Evolutionary conservation across 2,329 filamentous ascomycete genomes (phyloP).

Genomic region (Paraconiothyrium brasiliense): DNA sequence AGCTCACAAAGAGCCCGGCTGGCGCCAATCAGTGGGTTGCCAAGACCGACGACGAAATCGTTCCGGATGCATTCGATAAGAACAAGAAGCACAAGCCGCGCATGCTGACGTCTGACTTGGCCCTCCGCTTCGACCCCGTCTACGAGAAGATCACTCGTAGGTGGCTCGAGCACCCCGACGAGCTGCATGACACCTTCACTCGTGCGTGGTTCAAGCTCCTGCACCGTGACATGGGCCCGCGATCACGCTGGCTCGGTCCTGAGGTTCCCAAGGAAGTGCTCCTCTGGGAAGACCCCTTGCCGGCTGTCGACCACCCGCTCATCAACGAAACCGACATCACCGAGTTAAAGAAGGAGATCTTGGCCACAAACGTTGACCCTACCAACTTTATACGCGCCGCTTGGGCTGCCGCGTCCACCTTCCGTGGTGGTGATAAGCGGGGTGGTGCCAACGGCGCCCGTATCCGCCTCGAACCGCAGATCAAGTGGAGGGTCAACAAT

Average conservation of each 20-base stretch:
- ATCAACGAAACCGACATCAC: conserved; percentile 71
- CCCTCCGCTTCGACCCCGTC: conserved; percentile 74
- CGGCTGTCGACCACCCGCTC: conserved; percentile 64
- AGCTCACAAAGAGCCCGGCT: conserved; percentile 76
- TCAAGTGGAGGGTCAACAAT: conserved; percentile 79
- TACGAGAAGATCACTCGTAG: conserved; percentile 80
- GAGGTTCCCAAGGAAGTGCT: conserved; percentile 75
- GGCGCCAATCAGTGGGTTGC: conserved; percentile 82
- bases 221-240: conserved; percentile 81
- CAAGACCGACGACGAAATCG: conserved; percentile 71
- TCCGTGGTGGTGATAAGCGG: conserved; percentile 75
- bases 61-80: conserved; percentile 75
- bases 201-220: conserved; percentile 86
- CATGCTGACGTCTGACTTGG: conserved; percentile 80
- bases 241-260: conserved; percentile 75
- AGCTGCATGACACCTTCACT: conserved; percentile 74
- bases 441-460: conserved; percentile 83
- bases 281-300: conserved; percentile 80
- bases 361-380: conserved; percentile 68
- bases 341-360: conserved; percentile 74
- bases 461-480: conserved; percentile 77
- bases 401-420: conserved; percentile 49
- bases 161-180: conserved; percentile 73
- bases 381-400: conserved; percentile 67
- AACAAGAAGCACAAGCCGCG: conserved; percentile 77